Conservation (phyloP, 2,329 filamentous ascomycete species). For the Scortechinia acanthostroma region DNA sequence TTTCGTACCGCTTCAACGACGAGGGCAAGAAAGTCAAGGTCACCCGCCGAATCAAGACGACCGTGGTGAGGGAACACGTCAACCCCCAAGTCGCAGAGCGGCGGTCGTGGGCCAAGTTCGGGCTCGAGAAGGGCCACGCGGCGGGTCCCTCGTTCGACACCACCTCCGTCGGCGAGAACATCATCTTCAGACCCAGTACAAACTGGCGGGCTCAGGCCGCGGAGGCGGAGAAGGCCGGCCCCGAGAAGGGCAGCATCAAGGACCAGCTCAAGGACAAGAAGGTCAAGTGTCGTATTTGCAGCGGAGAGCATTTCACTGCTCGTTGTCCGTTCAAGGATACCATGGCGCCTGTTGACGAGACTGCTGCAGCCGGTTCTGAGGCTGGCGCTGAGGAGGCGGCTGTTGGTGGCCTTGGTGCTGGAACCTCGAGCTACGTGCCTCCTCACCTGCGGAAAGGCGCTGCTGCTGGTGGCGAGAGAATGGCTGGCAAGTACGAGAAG, state of each 20-base stretch:
- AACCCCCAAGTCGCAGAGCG: conserved; percentile 96
- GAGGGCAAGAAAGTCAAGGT: conserved; percentile 94
- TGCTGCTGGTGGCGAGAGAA: conserved; percentile 59
- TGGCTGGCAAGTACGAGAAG: conserved; percentile 70
- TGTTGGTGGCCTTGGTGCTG: conserved; percentile 27
- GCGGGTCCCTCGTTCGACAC: conserved; percentile 80
- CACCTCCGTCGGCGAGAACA: conserved; percentile 93
- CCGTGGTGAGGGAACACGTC: conserved; percentile 82
- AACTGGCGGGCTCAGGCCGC: conserved; percentile 91
- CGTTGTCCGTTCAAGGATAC: conserved; percentile 99
- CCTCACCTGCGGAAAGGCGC: conserved; percentile 70
- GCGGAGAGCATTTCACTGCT: conserved; percentile 97
- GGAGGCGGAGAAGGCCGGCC: conserved; percentile 69
- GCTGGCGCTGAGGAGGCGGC: conserved; percentile 41
- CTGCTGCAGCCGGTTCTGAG: conserved; percentile 38
- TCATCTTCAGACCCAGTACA: conserved; percentile 84
- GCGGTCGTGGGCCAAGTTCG: conserved; percentile 89
- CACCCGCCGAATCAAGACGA: conserved; percentile 88
- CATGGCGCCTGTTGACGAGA: conserved; percentile 79
- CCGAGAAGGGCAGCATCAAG: conserved; percentile 64
- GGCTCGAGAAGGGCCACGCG: conserved; percentile 76
- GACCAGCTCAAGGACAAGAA: conserved; percentile 94
- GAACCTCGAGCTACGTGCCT: conserved; percentile 69
- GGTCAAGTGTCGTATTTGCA: conserved; percentile 99
- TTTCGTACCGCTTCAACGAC: conserved; percentile 85